Base-by-base conservation (phyloP, 768 basidiomycete genomes). In the Dictyophora rubrovolvata region DNA sequence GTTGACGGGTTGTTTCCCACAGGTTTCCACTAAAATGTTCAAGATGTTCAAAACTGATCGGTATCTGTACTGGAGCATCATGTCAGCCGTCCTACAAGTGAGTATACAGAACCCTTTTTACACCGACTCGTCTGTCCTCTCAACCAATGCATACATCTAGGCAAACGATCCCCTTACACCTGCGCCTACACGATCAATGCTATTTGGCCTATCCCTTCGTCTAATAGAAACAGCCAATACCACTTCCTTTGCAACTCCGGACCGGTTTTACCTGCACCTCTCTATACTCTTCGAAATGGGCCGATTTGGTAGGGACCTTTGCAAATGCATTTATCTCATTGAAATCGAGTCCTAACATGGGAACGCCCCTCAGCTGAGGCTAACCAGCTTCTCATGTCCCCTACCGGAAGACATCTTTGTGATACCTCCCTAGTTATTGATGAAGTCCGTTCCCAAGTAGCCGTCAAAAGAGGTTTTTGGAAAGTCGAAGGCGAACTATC, bases 11-110 rank as follows among this genome's bases (percentile, higher is more conserved):
- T 7, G 59, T 14, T 60, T 33, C 49, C 59, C 48, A 56, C 53
- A 92, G 89, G 77, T 90, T 58, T 83, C 89, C 20, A 85, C 85
- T 5, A 85, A 82, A 66, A 82, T 93, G 82, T 79, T 85, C 74
- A 92, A 89, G 67, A 83, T 86, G 64, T 93, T 92, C 68, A 86
- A 86, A 60, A 83, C 87, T 35, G 86, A 88, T 56, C 78, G 86
- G 47, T 91, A 87, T 67, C 69, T 91, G 42, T 92, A 86, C 67
- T 93, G 91, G 91, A 85, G 79, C 63, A 79, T 87, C 36, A 87
- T 88, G 66, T 81, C 87, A 61, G 82, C 87, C 11, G 76, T 90
- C 52, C 80, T 93, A 17, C 91, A 93, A 79, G 88, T 86, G 28
- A 51, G 60, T 28, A 3, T 2, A 53, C 50, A 14, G 2, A 14